Evolutionary conservation across 176 grass and related monocot genomes (phyloP).

Genomic region (Otatea glauca): DNA sequence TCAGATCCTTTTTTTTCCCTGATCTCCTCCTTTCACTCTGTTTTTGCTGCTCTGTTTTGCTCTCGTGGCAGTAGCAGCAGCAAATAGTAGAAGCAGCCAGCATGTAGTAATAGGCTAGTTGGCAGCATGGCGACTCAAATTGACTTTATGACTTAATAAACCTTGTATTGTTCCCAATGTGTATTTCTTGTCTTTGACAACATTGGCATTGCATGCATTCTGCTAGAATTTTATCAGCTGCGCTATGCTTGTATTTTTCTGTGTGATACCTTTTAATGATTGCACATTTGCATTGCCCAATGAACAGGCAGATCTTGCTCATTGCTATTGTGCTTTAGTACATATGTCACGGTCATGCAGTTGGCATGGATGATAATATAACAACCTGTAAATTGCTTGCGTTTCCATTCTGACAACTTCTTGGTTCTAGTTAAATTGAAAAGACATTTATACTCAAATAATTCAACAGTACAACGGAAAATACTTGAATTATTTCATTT

Average conservation of each 20-base stretch:
- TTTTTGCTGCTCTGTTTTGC: too few relatives aligned
- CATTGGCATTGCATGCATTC: background rate
- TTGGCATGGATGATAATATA: slow-evolving; percentile 47
- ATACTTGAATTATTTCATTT: slow-evolving; percentile 20
- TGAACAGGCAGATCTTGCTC: slow-evolving; percentile 3
- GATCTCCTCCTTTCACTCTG: too few relatives aligned
- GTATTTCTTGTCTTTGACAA: slow-evolving; percentile 4
- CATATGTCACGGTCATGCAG: slow-evolving; percentile 14
- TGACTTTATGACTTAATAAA: too few relatives aligned
- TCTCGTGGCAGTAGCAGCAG: too few relatives aligned
- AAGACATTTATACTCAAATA: slow-evolving; percentile 38
- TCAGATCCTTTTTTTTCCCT: too few relatives aligned
- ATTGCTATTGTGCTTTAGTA: slow-evolving; percentile 25
- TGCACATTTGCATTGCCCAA: slow-evolving; percentile 6
- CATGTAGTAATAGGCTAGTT: too few relatives aligned
- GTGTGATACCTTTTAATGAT: slow-evolving; percentile 22
- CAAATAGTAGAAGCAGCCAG: too few relatives aligned
- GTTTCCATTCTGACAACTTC: slow-evolving; percentile 8
- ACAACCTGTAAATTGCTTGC: slow-evolving; percentile 9
- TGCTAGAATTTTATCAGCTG: slow-evolving; percentile 31
- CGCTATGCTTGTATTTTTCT: slow-evolving; percentile 40
- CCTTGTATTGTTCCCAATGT: background rate
- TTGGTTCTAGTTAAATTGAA: slow-evolving; percentile 34
- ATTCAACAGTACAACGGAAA: slow-evolving; percentile 16
- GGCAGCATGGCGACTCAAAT: too few relatives aligned